Base-by-base conservation (phyloP, 345 rosid genomes). In the Alliaria petiolata region DNA sequence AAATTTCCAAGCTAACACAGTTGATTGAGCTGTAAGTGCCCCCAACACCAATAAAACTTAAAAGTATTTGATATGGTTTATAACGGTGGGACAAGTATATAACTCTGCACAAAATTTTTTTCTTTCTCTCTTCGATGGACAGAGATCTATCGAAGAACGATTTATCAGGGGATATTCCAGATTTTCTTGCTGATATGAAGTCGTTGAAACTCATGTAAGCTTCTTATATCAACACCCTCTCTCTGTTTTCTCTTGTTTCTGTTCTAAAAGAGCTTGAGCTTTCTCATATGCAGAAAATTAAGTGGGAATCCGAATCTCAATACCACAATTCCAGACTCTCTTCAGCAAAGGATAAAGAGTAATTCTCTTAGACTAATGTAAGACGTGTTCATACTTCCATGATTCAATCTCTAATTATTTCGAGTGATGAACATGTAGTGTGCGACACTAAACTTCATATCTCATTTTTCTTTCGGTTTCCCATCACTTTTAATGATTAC, bases 101-200 rank as follows among this genome's bases (percentile, higher is more conserved):
- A 12, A 57, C 38, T 57, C 33, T 33, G 4, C 4, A 14, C 31
- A 45, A 19, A 52, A n/a, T 17, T 6, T 31, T 34, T 2, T 45
- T 49, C 12, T 49, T n/a, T n/a, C n/a, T n/a, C n/a, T n/a, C n/a
- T n/a, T n/a, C n/a, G 13, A 46, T 33, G 40, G 0, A 14, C 83
- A 87, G 96, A 81, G 93, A 87, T 67, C 75, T 87, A 25, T 90
- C 93, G 2, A 69, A 77, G 35, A 87, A 83, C 46, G 75, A 35
- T 55, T 71, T 89, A 51, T 70, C 67, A 19, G 92, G 92, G 47
- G 5, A 59, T 0, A 70, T 89, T 34, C 91, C 96, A 1, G 63
- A 9, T 0, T 70, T 78, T 62, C 71, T 90, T 1, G 69, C 85
- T 8, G 42, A 66, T 25, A 35, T 86, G 78, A 22, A 68, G 14